Conservation (phyloP, 2,329 filamentous ascomycete genomes). For the Colletotrichum chrysophilum region DNA sequence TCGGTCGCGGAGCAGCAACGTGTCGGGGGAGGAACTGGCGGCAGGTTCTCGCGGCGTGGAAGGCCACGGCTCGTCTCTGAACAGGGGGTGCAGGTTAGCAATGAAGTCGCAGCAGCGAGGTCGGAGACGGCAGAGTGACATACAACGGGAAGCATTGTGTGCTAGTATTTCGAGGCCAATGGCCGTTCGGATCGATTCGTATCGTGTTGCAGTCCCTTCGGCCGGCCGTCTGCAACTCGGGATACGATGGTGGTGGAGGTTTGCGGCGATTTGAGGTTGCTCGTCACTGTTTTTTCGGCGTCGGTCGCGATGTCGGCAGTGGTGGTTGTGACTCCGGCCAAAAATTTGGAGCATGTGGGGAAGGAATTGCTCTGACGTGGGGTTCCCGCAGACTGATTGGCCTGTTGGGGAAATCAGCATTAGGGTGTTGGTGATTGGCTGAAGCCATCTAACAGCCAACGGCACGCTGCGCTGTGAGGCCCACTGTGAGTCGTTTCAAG, state of each 20-base stretch:
- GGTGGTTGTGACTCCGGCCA: background rate
- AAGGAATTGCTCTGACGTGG: background rate
- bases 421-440: background rate
- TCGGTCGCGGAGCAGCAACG: background rate
- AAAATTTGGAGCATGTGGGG: slow-evolving; percentile 14
- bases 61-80: slow-evolving; percentile 33
- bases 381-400: slow-evolving; percentile 1
- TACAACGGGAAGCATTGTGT: slow-evolving; percentile 19
- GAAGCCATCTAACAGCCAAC: background rate
- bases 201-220: background rate
- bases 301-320: slow-evolving; percentile 10
- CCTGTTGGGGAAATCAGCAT: background rate
- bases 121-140: background rate
- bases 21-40: slow-evolving; percentile 56
- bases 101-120: background rate
- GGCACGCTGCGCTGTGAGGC: background rate
- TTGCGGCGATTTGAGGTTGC: background rate
- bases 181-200: background rate
- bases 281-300: background rate
- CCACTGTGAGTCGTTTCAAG: background rate
- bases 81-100: background rate
- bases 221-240: background rate
- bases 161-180: background rate
- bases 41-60: slow-evolving; percentile 28
- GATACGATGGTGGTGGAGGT: background rate